A percentile compares a stretch with the other conserved stretches of the same genome.
Evolutionary conservation across 305 asterid species (phyloP).

Genomic region (Euphrasia arctica): DNA sequence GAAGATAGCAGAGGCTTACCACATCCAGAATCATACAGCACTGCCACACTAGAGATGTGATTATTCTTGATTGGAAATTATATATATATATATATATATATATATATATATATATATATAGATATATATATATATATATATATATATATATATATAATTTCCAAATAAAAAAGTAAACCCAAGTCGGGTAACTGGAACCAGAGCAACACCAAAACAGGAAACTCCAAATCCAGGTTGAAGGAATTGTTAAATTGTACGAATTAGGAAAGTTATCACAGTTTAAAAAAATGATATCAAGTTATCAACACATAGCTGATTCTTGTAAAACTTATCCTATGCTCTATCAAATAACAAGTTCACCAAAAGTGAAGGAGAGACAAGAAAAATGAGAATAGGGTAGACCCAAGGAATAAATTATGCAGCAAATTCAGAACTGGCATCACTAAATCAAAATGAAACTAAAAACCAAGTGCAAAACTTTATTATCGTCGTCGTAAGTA

Average conservation of each 20-base stretch:
- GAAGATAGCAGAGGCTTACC: background rate
- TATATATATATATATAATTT: too few species aligned
- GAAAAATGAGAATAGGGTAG: background rate
- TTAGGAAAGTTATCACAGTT: too few species aligned
- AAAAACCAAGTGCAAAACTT: constrained; percentile 19
- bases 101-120: too few species aligned
- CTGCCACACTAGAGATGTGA: constrained; percentile 9
- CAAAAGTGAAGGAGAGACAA: constrained; percentile 1
- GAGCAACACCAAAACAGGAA: constrained; percentile 5
- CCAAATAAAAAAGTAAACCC: too few species aligned
- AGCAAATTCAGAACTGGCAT: background rate
- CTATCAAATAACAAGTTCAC: constrained; percentile 10
- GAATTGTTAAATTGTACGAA: constrained; percentile 3
- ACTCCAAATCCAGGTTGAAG: constrained; percentile 6
- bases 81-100: too few species aligned
- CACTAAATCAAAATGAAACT: constrained; percentile 1
- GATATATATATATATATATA: too few species aligned
- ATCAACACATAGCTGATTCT: too few species aligned
- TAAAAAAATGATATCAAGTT: too few species aligned
- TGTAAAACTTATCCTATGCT: constrained; percentile 10
- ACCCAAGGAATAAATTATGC: constrained; percentile 8
- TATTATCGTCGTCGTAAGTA: constrained; percentile 10
- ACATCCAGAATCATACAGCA: constrained; percentile 12
- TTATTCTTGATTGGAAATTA: constrained; percentile 15
- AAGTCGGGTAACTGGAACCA: too few species aligned